A percentile compares a stretch with the other conserved stretches of the same genome.
phyloP scores from a whole-genome alignment of 208 protist species.

The Crithidia sp. region DNA sequence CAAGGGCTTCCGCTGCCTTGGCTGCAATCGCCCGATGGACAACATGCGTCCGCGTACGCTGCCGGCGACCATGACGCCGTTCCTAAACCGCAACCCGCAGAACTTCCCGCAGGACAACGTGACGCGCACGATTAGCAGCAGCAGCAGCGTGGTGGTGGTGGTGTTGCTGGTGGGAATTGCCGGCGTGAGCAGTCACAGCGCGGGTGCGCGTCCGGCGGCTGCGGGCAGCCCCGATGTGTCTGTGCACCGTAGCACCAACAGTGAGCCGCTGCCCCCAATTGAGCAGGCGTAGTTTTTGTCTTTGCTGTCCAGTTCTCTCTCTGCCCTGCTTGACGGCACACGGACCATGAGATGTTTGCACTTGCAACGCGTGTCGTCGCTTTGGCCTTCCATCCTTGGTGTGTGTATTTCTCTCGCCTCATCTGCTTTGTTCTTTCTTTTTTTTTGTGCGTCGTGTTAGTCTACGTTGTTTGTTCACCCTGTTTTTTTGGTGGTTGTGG shows the following conservation, averaged over 20 bases:
- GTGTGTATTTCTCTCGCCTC: no score
- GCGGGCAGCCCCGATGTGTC: conserved; percentile 15
- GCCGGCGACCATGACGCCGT: conserved; percentile 60
- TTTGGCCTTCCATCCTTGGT: no score
- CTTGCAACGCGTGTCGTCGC: no score
- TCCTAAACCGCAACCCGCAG: conserved; percentile 82
- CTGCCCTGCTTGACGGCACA: background rate
- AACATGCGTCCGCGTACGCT: conserved; percentile 73
- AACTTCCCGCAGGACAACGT: conserved; percentile 70
- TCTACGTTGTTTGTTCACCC: no score
- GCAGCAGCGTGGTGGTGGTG: conserved; percentile 41
- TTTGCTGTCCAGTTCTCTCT: background rate
- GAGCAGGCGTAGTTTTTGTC: conserved; percentile 9
- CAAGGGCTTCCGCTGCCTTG: conserved; percentile 89
- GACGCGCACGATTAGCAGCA: conserved; percentile 73
- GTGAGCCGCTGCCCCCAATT: conserved; percentile 33
- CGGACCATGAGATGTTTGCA: no score
- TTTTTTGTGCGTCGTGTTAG: no score
- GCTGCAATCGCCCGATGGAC: conserved; percentile 87
- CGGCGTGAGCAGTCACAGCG: conserved; percentile 7
- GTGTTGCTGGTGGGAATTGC: background rate
- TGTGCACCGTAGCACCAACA: conserved; percentile 33
- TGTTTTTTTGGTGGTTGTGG: no score
- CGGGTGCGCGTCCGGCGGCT: background rate
- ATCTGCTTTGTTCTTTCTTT: no score